Conservation (phyloP, 345 rosid species). For the Sonneratia alba region DNA sequence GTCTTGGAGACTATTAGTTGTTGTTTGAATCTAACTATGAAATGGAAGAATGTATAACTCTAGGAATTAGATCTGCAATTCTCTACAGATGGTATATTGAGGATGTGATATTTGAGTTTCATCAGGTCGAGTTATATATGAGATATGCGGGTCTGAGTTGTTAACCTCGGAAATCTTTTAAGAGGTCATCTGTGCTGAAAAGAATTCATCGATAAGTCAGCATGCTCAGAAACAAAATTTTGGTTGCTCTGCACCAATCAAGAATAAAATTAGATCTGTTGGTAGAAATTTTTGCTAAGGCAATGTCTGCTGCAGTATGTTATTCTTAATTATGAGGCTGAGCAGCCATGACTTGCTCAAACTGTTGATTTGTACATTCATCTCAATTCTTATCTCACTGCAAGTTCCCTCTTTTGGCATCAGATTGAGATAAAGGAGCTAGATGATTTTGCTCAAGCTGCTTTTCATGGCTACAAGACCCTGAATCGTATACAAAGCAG, state of each 20-base stretch:
- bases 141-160: neutral
- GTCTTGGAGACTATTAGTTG: neutral
- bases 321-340: neutral
- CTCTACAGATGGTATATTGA: neutral
- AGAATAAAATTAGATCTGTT: neutral
- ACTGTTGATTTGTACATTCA: neutral
- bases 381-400: constrained; percentile 12
- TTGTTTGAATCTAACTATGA: neutral
- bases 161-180: neutral
- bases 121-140: neutral
- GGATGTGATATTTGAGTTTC: neutral
- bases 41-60: neutral
- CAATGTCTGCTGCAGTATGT: neutral
- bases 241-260: neutral
- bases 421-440: constrained; percentile 92
- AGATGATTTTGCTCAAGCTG: constrained; percentile 93
- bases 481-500: constrained; percentile 90
- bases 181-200: no score
- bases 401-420: constrained; percentile 10
- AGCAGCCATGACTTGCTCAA: neutral
- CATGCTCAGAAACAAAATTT: neutral
- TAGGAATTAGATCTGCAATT: neutral
- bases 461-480: constrained; percentile 86
- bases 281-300: neutral
- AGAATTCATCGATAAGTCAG: neutral